phyloP scores from a whole-genome alignment of 345 rosid species.

The Populus simonii region DNA sequence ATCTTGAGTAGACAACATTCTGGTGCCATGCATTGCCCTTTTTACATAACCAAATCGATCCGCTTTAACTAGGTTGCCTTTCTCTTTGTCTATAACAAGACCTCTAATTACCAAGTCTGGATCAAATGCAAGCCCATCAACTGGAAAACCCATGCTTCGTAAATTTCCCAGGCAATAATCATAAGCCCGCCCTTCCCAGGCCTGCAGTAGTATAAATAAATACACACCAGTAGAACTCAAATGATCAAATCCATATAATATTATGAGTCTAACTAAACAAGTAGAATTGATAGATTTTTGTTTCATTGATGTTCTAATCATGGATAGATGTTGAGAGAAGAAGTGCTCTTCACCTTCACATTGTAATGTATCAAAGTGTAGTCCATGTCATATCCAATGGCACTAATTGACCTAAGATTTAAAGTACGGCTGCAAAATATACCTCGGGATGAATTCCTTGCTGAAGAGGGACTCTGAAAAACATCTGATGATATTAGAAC shows the following conservation, averaged over 20 bases:
- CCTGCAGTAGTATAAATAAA: slow-evolving; percentile 41
- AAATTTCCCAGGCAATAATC: slow-evolving; percentile 95
- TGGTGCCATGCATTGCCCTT: slow-evolving; percentile 94
- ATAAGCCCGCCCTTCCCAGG: slow-evolving; percentile 99
- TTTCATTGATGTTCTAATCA: not conserved
- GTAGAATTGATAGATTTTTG: not conserved
- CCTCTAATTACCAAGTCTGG: slow-evolving; percentile 94
- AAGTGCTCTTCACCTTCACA: slow-evolving; percentile 57
- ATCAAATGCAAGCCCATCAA: slow-evolving; percentile 85
- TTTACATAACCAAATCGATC: slow-evolving; percentile 93
- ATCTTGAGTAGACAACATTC: slow-evolving; percentile 81
- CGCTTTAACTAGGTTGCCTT: slow-evolving; percentile 92
- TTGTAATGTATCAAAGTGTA: slow-evolving; percentile 94
- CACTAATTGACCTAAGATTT: slow-evolving; percentile 92
- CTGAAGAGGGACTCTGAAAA: slow-evolving; percentile 74
- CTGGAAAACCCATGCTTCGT: slow-evolving; percentile 78
- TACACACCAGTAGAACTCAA: slow-evolving; percentile 5
- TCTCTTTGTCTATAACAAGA: slow-evolving; percentile 94
- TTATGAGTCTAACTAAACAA: not conserved
- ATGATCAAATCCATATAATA: not conserved
- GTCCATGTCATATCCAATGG: slow-evolving; percentile 98
- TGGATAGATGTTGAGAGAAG: not conserved
- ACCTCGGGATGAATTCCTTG: slow-evolving; percentile 81
- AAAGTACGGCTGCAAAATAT: slow-evolving; percentile 91
- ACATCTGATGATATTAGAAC: slow-evolving; percentile 15